Conservation (phyloP, 2,329 filamentous ascomycete species). For the Thermothelomyces thermophilus region DNA sequence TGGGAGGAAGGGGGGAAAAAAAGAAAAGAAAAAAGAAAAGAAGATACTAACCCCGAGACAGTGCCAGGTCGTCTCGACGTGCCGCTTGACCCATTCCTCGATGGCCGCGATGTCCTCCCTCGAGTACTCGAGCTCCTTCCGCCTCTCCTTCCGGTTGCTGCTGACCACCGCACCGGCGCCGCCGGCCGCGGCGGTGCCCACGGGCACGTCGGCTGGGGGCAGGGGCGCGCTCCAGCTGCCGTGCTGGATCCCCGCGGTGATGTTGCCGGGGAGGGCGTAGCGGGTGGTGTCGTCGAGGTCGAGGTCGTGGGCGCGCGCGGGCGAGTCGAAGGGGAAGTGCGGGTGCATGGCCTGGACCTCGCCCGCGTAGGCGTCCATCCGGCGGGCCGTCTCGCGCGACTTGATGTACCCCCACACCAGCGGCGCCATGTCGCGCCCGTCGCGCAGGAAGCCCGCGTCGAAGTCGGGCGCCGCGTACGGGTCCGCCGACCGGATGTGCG, state of each 20-base stretch:
- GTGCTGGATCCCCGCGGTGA: slow-evolving; percentile 65
- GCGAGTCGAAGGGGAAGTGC: slow-evolving; percentile 63
- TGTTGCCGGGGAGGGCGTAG: slow-evolving; percentile 66
- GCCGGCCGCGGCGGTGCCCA: slow-evolving; percentile 44
- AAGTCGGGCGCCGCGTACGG: slow-evolving; percentile 72
- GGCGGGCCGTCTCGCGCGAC: slow-evolving; percentile 69
- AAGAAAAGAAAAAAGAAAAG: neutral
- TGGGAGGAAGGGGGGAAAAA: too few species aligned
- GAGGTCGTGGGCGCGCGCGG: slow-evolving; percentile 64
- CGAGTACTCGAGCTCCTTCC: slow-evolving; percentile 60
- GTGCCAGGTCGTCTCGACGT: slow-evolving; percentile 74
- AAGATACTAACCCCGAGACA: slow-evolving; percentile 40
- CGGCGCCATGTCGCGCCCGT: slow-evolving; percentile 75
- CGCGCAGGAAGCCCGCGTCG: slow-evolving; percentile 78
- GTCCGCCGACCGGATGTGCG: slow-evolving; percentile 63
- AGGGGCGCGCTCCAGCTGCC: slow-evolving; percentile 63
- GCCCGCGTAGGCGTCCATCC: slow-evolving; percentile 71
- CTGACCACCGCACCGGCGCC: slow-evolving; percentile 51
- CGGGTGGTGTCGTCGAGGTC: slow-evolving; percentile 68
- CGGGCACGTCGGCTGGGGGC: slow-evolving; percentile 45
- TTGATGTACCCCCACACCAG: slow-evolving; percentile 85
- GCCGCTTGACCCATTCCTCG: slow-evolving; percentile 64
- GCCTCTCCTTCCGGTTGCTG: slow-evolving; percentile 54
- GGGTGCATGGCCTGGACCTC: slow-evolving; percentile 66
- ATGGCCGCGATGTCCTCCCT: slow-evolving; percentile 57